A percentile compares a stretch with the other conserved stretches of the same genome.
Conservation (phyloP, 2,329 filamentous ascomycete species). For the Alternaria longipes region DNA sequence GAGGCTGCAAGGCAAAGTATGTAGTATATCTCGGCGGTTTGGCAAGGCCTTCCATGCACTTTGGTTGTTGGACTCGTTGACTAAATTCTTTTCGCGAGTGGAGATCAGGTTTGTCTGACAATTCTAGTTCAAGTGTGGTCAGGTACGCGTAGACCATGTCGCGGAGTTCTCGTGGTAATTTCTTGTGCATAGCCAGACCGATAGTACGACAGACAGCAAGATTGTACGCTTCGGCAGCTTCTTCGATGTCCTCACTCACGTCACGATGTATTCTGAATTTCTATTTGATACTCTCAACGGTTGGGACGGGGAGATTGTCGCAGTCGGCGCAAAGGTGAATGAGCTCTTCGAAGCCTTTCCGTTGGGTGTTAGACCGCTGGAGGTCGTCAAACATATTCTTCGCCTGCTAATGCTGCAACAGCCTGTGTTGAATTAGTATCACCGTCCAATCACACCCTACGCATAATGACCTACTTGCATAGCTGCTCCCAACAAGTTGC, state of each 20-base stretch:
- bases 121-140: not conserved
- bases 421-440: not conserved
- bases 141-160: constrained; percentile 5
- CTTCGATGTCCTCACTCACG: not conserved
- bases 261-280: not conserved
- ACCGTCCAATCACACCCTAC: too few species aligned
- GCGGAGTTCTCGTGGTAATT: constrained; percentile 3
- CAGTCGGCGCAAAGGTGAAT: not conserved
- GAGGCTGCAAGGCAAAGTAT: not conserved
- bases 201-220: not conserved
- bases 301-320: not conserved
- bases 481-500: not conserved
- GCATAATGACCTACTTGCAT: not conserved
- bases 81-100: not conserved
- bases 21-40: not conserved
- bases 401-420: not conserved
- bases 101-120: not conserved
- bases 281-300: not conserved
- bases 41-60: not conserved
- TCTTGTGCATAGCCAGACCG: not conserved
- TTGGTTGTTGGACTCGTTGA: not conserved
- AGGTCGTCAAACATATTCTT: not conserved
- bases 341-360: too few species aligned
- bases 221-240: not conserved
- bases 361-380: not conserved